Percentiles rank a stretch among this genome's conserved stretches.
Evolutionary conservation across 2,329 filamentous ascomycete genomes (phyloP).

Genomic region (Pseudogymnoascus sp.): DNA sequence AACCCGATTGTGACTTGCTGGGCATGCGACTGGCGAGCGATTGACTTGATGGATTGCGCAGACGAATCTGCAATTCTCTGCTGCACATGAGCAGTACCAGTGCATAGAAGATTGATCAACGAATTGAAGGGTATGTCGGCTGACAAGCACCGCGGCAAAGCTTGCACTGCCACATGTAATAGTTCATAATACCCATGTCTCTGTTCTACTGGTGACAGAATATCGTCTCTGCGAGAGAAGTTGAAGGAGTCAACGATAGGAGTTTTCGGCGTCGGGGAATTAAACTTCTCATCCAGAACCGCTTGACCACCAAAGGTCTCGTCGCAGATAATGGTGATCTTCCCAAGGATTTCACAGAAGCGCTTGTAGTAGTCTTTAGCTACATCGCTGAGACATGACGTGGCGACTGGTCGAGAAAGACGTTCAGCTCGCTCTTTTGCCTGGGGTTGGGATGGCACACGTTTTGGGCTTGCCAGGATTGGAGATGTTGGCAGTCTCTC

Average conservation of each 20-base stretch:
- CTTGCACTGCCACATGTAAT: slow-evolving; percentile 89
- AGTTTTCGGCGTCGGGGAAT: slow-evolving; percentile 78
- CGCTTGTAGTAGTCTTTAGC: slow-evolving; percentile 79
- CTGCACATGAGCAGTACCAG: slow-evolving; percentile 92
- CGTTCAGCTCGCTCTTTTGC: slow-evolving; percentile 48
- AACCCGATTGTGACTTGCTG: slow-evolving; percentile 96
- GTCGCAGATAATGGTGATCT: slow-evolving; percentile 93
- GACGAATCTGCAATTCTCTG: slow-evolving; percentile 87
- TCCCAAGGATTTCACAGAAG: slow-evolving; percentile 91
- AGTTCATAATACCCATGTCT: slow-evolving; percentile 95
- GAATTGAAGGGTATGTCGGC: slow-evolving; percentile 87
- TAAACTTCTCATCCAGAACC: slow-evolving; percentile 90
- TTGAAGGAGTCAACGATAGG: slow-evolving; percentile 92
- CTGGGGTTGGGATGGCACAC: slow-evolving; percentile 18
- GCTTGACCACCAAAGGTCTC: slow-evolving; percentile 96
- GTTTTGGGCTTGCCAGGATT: slow-evolving; percentile 34
- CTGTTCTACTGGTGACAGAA: slow-evolving; percentile 64
- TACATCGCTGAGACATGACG: slow-evolving; percentile 60
- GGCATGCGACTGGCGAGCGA: slow-evolving; percentile 84
- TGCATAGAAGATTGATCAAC: slow-evolving; percentile 89
- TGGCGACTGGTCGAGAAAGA: slow-evolving; percentile 58
- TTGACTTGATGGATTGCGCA: slow-evolving; percentile 86
- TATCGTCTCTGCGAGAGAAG: slow-evolving; percentile 76
- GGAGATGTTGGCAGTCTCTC: slow-evolving; percentile 46
- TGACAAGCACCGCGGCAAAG: slow-evolving; percentile 86